Conservation (phyloP, 1,139 yeast genomes). For the Lodderomyces parapsilosis region DNA sequence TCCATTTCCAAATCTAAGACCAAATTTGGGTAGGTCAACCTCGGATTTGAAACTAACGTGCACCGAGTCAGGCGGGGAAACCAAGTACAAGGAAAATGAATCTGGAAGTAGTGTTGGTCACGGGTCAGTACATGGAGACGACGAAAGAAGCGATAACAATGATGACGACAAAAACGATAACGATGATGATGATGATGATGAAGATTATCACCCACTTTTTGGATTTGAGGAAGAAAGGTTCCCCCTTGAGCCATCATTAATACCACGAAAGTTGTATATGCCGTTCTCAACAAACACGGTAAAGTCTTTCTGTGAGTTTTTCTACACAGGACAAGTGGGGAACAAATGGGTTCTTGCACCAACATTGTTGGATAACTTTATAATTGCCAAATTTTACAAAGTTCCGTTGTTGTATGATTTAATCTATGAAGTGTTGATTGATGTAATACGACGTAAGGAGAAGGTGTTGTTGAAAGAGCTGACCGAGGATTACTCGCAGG, state of each 20-base stretch:
- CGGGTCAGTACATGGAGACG: background rate
- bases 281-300: constrained; percentile 65
- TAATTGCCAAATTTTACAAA: constrained; percentile 61
- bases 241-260: constrained; percentile 54
- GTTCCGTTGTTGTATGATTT: constrained; percentile 69
- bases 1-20: constrained; percentile 22
- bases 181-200: constrained; percentile 1
- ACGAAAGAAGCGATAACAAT: background rate
- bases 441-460: constrained; percentile 66
- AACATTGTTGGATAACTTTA: constrained; percentile 61
- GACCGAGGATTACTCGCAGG: constrained; percentile 66
- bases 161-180: background rate
- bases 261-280: constrained; percentile 65
- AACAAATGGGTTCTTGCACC: constrained; percentile 70
- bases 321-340: constrained; percentile 77
- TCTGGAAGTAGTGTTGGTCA: background rate
- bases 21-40: constrained; percentile 7
- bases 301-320: constrained; percentile 65
- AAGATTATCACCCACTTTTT: background rate
- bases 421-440: constrained; percentile 65
- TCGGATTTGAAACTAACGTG: constrained; percentile 1
- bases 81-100: background rate
- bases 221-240: constrained; percentile 30
- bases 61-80: background rate
- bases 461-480: constrained; percentile 24